Evolutionary conservation across 2,329 filamentous ascomycete species (phyloP).

Genomic region (Aspergillus melleus): DNA sequence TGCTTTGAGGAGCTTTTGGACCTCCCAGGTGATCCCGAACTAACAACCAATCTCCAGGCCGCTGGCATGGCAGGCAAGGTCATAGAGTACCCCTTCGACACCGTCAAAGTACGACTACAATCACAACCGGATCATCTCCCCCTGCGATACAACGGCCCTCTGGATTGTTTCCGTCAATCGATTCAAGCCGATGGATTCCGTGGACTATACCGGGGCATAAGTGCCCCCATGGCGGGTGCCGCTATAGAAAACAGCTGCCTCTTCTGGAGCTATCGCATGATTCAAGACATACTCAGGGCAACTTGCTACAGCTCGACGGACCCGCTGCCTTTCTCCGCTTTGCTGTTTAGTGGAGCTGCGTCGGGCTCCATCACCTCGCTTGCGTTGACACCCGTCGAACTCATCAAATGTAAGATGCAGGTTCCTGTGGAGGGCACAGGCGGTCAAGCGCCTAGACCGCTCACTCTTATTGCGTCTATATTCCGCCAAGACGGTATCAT

Average conservation of each 20-base stretch:
- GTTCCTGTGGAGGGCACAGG: constrained; percentile 56
- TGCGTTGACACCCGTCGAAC: constrained; percentile 89
- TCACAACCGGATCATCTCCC: constrained; percentile 87
- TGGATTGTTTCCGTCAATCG: constrained; percentile 92
- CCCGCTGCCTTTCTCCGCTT: constrained; percentile 69
- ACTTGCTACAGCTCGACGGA: constrained; percentile 57
- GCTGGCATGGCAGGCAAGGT: constrained; percentile 91
- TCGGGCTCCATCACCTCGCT: constrained; percentile 88
- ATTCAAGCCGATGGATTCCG: constrained; percentile 74
- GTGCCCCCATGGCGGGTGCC: constrained; percentile 83
- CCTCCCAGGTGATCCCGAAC: background rate
- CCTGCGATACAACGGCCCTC: constrained; percentile 76
- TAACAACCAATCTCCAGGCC: constrained; percentile 47
- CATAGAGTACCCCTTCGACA: constrained; percentile 98
- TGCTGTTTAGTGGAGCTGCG: constrained; percentile 79
- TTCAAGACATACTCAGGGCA: constrained; percentile 63
- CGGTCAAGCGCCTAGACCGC: constrained; percentile 58
- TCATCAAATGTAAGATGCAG: constrained; percentile 98
- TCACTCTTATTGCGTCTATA: constrained; percentile 73
- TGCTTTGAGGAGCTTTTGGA: background rate
- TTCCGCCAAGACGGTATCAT: constrained; percentile 77
- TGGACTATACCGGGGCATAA: constrained; percentile 89
- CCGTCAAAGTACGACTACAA: constrained; percentile 94
- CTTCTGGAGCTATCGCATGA: constrained; percentile 83
- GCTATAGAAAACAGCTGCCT: constrained; percentile 89